Conservation (phyloP, 495 filamentous ascomycete genomes). For the Podospora sp. region DNA sequence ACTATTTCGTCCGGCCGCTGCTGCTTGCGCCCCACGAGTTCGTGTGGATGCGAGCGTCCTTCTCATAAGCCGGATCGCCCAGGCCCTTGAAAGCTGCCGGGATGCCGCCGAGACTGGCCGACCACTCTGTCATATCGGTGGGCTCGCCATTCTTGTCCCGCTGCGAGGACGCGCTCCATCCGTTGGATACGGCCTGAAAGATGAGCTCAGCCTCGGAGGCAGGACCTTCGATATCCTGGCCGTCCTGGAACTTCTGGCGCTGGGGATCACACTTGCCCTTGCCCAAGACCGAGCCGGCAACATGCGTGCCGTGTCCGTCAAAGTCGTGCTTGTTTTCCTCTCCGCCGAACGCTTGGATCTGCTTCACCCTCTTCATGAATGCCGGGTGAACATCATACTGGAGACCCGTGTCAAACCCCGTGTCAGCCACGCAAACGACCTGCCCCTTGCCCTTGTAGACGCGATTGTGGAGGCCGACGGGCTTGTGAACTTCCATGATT, state of each 20-base stretch:
- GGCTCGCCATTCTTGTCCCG: not conserved
- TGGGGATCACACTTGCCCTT: no score
- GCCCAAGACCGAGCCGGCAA: constrained; percentile 16
- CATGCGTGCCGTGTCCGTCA: constrained; percentile 19
- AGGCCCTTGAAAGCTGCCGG: constrained; percentile 35
- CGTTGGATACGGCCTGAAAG: constrained; percentile 5
- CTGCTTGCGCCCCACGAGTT: constrained; percentile 37
- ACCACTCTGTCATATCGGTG: no score
- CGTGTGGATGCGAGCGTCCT: constrained; percentile 33
- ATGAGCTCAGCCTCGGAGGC: constrained; percentile 13
- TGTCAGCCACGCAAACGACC: constrained; percentile 14
- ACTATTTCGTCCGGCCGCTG: no score
- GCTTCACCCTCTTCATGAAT: constrained; percentile 1
- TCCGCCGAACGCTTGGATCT: not conserved
- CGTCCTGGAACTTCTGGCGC: no score
- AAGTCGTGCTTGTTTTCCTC: not conserved
- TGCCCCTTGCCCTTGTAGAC: constrained; percentile 8
- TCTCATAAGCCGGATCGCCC: not conserved
- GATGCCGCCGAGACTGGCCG: no score
- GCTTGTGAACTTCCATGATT: no score
- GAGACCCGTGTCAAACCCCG: constrained; percentile 18
- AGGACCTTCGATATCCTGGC: constrained; percentile 10
- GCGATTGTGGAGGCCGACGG: no score
- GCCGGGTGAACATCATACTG: not conserved
- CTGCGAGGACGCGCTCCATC: no score